phyloP scores from a whole-genome alignment of 2,329 filamentous ascomycete species.

The Nigrospora sphaerica region DNA sequence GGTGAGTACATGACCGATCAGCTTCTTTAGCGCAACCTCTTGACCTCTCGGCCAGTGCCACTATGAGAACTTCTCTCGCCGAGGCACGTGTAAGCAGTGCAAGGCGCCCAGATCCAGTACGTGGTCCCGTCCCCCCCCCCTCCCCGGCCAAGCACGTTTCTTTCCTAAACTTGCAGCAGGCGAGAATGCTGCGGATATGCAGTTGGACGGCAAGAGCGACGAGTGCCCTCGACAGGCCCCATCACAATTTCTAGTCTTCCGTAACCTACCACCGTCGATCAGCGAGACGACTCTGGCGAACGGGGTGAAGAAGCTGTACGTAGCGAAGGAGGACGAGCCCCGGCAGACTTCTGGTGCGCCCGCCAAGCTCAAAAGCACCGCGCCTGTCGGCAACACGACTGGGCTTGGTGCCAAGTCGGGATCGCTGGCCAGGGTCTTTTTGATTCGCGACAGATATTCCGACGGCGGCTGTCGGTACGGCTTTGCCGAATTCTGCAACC shows the following conservation, averaged over 20 bases:
- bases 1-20: conserved; percentile 14
- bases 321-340: conserved; percentile 45
- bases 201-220: conserved; percentile 41
- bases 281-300: conserved; percentile 66
- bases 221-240: conserved; percentile 43
- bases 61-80: conserved; percentile 26
- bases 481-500: conserved; percentile 74
- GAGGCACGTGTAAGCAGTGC: conserved; percentile 25
- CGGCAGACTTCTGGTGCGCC: conserved; percentile 35
- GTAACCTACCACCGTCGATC: conserved; percentile 62
- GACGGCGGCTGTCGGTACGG: conserved; percentile 75
- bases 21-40: not conserved
- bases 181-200: conserved; percentile 25
- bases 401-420: conserved; percentile 65
- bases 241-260: conserved; percentile 71
- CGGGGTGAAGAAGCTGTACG: conserved; percentile 66
- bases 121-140: not conserved
- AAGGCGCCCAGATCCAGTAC: conserved; percentile 25
- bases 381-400: conserved; percentile 44
- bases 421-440: conserved; percentile 68
- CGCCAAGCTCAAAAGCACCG: conserved; percentile 52
- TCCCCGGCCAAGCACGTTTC: not conserved
- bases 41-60: conserved; percentile 16
- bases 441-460: conserved; percentile 65
- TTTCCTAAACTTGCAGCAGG: conserved; percentile 9